Evolutionary conservation across 345 rosid genomes (phyloP).

Genomic region (Eucalyptus decipiens): DNA sequence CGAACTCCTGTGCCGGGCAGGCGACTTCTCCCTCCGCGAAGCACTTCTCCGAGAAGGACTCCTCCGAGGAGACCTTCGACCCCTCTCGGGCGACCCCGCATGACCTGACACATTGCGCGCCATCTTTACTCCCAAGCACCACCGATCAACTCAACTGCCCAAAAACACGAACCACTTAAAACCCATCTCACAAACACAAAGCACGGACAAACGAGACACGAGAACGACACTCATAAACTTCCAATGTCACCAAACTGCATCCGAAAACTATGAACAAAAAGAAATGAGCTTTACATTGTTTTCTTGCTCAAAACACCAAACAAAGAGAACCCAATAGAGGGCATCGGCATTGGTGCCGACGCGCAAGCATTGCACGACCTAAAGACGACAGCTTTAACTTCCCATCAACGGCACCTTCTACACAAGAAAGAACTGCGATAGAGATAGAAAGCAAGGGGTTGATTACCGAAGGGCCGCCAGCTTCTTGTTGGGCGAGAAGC

Average conservation of each 20-base stretch:
- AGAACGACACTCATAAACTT: background rate
- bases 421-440: background rate
- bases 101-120: slow-evolving; percentile 20
- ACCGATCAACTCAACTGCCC: background rate
- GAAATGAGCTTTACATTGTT: background rate
- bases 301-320: background rate
- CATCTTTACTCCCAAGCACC: slow-evolving; percentile 13
- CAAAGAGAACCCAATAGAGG: background rate
- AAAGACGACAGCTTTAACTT: background rate
- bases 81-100: slow-evolving; percentile 34
- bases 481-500: background rate
- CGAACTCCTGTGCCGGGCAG: slow-evolving; percentile 23
- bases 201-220: background rate
- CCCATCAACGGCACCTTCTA: background rate
- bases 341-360: background rate
- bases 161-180: background rate
- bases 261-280: background rate
- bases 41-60: slow-evolving; percentile 9
- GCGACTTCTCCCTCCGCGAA: slow-evolving; percentile 24
- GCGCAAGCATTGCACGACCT: background rate
- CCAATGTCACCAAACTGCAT: background rate
- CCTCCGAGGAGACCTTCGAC: slow-evolving; percentile 11
- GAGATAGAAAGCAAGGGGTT: background rate
- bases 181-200: background rate
- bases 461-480: background rate